These are phyloP conservation scores for Hypholoma fasciculare DNA, from an alignment of 768 basidiomycete genomes.

Conservation along the genomic window DNA sequence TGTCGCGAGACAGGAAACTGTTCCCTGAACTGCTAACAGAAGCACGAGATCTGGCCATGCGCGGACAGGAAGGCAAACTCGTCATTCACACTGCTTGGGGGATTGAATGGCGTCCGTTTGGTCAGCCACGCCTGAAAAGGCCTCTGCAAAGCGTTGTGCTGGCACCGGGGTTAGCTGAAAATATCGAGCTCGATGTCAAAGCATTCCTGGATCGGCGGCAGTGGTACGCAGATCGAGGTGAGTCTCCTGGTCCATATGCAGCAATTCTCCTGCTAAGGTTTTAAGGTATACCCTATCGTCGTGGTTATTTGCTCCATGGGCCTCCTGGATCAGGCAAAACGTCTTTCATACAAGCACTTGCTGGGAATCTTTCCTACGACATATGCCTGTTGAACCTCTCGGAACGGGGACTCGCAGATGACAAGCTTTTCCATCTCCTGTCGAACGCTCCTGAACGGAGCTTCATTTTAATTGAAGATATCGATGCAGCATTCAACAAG, in stretches of 20 bases:
- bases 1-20: slow-evolving; percentile 81
- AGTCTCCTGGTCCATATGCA: slow-evolving; percentile 39
- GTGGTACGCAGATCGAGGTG: slow-evolving; percentile 98
- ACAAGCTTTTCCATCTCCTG: slow-evolving; percentile 91
- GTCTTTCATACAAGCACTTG: slow-evolving; percentile 97
- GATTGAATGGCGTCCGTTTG: slow-evolving; percentile 94
- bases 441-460: slow-evolving; percentile 93
- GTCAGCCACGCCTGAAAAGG: slow-evolving; percentile 84
- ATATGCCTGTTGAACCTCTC: slow-evolving; percentile 96
- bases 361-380: slow-evolving; percentile 90
- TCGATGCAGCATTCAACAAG: slow-evolving; percentile 96
- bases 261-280: background rate
- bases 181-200: slow-evolving; percentile 77
- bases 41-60: slow-evolving; percentile 87
- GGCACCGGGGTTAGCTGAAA: slow-evolving; percentile 77
- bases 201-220: slow-evolving; percentile 80
- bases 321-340: slow-evolving; percentile 99
- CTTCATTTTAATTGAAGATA: slow-evolving; percentile 94
- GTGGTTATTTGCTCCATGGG: slow-evolving; percentile 93
- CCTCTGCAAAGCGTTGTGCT: slow-evolving; percentile 90
- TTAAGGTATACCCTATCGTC: slow-evolving; percentile 94
- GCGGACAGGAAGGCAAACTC: slow-evolving; percentile 87
- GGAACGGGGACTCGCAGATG: slow-evolving; percentile 93
- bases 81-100: slow-evolving; percentile 98
- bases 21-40: slow-evolving; percentile 83